Conservation (phyloP, 768 basidiomycete species). For the Termitomyces heimii region DNA sequence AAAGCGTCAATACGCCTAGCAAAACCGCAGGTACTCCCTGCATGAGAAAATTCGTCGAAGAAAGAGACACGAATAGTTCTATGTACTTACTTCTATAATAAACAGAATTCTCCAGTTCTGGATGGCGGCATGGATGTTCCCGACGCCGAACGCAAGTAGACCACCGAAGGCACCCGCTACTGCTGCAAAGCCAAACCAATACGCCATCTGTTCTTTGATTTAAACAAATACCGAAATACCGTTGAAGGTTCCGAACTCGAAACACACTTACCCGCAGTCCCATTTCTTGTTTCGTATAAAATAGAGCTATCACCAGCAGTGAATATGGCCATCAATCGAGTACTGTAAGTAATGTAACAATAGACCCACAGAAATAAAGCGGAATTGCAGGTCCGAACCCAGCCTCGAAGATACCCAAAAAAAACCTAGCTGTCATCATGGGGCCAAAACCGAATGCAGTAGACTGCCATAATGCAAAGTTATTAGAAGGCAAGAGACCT, state of each 20-base stretch:
- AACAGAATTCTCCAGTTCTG: constrained; percentile 61
- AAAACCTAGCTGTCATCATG: constrained; percentile 50
- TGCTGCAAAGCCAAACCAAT: constrained; percentile 83
- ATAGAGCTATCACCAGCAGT: constrained; percentile 44
- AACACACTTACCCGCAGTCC: constrained; percentile 48
- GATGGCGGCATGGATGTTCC: constrained; percentile 46
- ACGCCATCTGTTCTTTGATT: constrained; percentile 43
- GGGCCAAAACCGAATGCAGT: constrained; percentile 55
- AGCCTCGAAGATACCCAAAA: constrained; percentile 74
- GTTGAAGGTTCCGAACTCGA: neutral
- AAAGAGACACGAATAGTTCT: neutral
- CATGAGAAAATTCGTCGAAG: neutral
- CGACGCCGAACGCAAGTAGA: constrained; percentile 76
- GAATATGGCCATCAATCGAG: neutral
- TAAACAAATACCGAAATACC: neutral
- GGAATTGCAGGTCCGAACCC: constrained; percentile 76
- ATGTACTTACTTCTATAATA: constrained; percentile 54
- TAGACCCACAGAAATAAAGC: constrained; percentile 63
- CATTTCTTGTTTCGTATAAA: constrained; percentile 71
- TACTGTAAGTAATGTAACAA: neutral
- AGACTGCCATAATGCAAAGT: constrained; percentile 34
- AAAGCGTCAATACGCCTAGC: constrained; percentile 49
- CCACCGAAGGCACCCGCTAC: constrained; percentile 84
- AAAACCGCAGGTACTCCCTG: constrained; percentile 66
- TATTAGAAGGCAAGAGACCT: neutral